Conservation (phyloP, 768 basidiomycete species). For the Suillus bovinus region DNA sequence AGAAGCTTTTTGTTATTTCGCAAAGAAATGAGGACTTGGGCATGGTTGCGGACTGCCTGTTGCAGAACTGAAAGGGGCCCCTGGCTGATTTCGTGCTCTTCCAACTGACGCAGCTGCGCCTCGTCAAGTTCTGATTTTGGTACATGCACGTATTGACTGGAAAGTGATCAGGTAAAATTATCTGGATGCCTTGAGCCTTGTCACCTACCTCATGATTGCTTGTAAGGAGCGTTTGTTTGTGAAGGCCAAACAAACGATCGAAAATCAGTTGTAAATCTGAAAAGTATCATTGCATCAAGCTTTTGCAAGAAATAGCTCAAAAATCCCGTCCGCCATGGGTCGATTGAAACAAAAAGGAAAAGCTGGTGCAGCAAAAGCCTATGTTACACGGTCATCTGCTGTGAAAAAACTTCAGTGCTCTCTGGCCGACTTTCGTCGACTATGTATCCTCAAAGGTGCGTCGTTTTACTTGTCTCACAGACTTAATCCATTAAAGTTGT, state of each 20-base stretch:
- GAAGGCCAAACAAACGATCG: constrained; percentile 28
- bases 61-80: constrained; percentile 96
- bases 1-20: constrained; percentile 98
- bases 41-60: constrained; percentile 95
- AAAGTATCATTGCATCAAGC: no score
- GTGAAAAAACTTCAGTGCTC: constrained; percentile 97
- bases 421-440: constrained; percentile 90
- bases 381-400: constrained; percentile 86
- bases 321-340: constrained; percentile 52
- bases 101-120: constrained; percentile 91
- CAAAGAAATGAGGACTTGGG: constrained; percentile 95
- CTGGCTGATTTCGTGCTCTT: constrained; percentile 98
- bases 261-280: constrained; percentile 4
- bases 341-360: constrained; percentile 83
- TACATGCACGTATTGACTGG: constrained; percentile 94
- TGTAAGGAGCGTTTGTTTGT: constrained; percentile 29
- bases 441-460: constrained; percentile 96
- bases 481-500: constrained; percentile 14
- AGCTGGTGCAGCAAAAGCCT: constrained; percentile 89
- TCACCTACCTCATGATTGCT: constrained; percentile 35
- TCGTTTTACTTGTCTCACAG: constrained; percentile 22
- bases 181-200: constrained; percentile 4
- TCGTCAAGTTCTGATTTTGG: constrained; percentile 98
- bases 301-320: not conserved
- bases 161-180: constrained; percentile 12